Evolutionary conservation across 1,139 yeast species (phyloP).

Genomic region (Sugiyamaella neomexicana): DNA sequence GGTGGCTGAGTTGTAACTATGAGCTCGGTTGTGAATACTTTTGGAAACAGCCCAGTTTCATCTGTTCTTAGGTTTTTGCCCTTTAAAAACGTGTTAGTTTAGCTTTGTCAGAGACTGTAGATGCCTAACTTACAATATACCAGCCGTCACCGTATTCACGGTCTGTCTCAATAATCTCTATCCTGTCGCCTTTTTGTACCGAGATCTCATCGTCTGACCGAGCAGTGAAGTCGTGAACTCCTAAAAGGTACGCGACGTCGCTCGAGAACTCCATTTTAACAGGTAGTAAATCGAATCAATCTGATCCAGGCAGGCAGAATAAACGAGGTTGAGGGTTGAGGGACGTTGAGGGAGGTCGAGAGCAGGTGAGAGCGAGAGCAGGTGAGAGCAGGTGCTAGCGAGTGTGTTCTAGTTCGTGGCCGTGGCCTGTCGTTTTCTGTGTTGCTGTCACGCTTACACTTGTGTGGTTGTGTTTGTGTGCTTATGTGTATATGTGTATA

Average conservation of each 20-base stretch:
- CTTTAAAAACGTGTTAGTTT: conserved; percentile 2
- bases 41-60: conserved; percentile 85
- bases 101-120: too few relatives aligned
- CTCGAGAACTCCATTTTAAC: too few relatives aligned
- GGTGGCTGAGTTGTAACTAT: conserved; percentile 24
- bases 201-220: conserved; percentile 87
- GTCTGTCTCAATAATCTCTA: conserved; percentile 90
- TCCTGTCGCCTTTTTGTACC: conserved; percentile 75
- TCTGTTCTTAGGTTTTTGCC: conserved; percentile 74
- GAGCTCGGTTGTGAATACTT: conserved; percentile 57
- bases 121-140: conserved; percentile 55
- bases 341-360: too few relatives aligned
- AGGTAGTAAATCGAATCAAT: too few relatives aligned
- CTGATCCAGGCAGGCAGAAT: too few relatives aligned
- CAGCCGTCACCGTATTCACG: conserved; percentile 96
- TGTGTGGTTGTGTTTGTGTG: too few relatives aligned
- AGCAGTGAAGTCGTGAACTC: conserved; percentile 82
- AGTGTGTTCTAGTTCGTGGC: too few relatives aligned
- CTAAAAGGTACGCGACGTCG: conserved; percentile 42
- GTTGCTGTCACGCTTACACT: too few relatives aligned
- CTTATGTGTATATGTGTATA: too few relatives aligned
- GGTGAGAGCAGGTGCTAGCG: too few relatives aligned
- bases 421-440: neutral
- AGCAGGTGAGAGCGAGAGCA: too few relatives aligned
- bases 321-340: too few relatives aligned